These are phyloP conservation scores for Yamadazyma ubonensis DNA, from an alignment of 805 yeast genomes.

Conservation along the genomic window DNA sequence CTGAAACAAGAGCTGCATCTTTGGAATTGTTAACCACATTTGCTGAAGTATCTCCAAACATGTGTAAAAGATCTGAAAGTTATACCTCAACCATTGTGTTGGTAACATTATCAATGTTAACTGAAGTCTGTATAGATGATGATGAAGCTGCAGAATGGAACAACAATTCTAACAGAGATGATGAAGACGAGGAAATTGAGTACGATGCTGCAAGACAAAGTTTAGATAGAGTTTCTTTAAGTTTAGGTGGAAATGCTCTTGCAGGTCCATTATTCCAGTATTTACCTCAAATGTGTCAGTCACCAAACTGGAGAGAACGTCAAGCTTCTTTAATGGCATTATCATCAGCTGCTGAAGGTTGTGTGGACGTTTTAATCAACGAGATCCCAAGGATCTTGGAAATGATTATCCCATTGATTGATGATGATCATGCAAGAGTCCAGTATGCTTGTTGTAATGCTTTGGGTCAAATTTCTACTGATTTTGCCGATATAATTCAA, in stretches of 20 bases:
- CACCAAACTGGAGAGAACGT: slow-evolving; percentile 86
- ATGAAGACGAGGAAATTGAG: slow-evolving; percentile 77
- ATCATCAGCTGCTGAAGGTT: slow-evolving; percentile 96
- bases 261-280: slow-evolving; percentile 85
- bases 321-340: slow-evolving; percentile 97
- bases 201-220: slow-evolving; percentile 92
- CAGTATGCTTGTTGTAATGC: slow-evolving; percentile 98
- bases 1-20: slow-evolving; percentile 78
- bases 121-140: slow-evolving; percentile 87
- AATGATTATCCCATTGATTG: slow-evolving; percentile 78
- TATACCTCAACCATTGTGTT: slow-evolving; percentile 73
- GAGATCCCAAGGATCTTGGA: slow-evolving; percentile 82
- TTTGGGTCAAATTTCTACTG: slow-evolving; percentile 94
- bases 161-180: slow-evolving; percentile 75
- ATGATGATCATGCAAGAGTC: slow-evolving; percentile 89
- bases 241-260: slow-evolving; percentile 76
- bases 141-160: slow-evolving; percentile 87
- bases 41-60: slow-evolving; percentile 88
- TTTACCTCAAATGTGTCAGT: slow-evolving; percentile 77
- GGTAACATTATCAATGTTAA: slow-evolving; percentile 77
- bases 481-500: slow-evolving; percentile 88
- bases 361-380: slow-evolving; percentile 79
- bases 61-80: slow-evolving; percentile 80
- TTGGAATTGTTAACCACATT: slow-evolving; percentile 87
- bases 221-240: slow-evolving; percentile 85